These are phyloP conservation scores for Suillus hirtellus DNA, from an alignment of 768 basidiomycete genomes.

Conservation along the genomic window DNA sequence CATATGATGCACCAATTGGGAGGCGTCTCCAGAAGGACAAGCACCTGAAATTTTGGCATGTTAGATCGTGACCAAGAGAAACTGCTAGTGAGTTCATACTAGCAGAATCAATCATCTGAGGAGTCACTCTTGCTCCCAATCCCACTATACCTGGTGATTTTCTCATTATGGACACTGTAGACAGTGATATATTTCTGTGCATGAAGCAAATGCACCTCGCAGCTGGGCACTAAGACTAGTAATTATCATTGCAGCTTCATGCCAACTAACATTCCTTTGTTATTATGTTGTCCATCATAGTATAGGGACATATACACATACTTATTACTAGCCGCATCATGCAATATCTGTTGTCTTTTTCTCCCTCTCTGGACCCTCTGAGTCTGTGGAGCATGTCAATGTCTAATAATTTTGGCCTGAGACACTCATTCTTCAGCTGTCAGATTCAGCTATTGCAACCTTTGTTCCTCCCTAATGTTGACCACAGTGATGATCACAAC, in stretches of 20 bases:
- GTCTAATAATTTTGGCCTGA: no score
- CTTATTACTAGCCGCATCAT: no score
- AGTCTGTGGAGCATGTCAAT: no score
- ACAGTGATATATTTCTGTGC: conserved; percentile 8
- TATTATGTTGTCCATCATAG: no score
- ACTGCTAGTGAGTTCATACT: conserved; percentile 24
- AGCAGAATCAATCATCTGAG: conserved; percentile 30
- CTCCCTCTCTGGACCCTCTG: not conserved
- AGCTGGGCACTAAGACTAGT: not conserved
- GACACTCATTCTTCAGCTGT: no score
- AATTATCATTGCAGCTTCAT: no score
- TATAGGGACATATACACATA: no score
- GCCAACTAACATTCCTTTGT: no score
- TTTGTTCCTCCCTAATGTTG: conserved; percentile 22
- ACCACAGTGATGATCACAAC: conserved; percentile 23
- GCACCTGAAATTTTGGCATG: conserved; percentile 22
- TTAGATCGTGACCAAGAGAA: conserved; percentile 14
- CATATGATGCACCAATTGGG: conserved; percentile 17
- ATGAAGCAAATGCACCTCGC: not conserved
- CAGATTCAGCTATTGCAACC: no score
- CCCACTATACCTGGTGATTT: conserved; percentile 8
- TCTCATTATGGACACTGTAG: conserved; percentile 3
- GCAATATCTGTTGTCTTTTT: not conserved
- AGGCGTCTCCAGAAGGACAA: conserved; percentile 20
- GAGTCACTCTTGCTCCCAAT: conserved; percentile 29